Base-by-base conservation (phyloP, 169 alveolate genomes). In the Plasmodium cynomolgi region DNA sequence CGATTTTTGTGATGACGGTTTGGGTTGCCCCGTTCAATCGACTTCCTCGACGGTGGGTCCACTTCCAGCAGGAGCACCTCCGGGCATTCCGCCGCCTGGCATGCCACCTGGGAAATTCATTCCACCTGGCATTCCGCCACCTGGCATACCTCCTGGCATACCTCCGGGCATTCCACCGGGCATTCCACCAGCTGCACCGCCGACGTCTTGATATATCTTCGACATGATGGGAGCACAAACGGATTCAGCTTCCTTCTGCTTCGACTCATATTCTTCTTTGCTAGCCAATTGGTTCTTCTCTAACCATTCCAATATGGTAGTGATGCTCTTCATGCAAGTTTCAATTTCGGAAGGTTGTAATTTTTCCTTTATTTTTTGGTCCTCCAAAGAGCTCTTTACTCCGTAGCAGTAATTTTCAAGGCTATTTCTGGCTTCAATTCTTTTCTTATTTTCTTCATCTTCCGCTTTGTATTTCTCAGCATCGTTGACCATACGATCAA, bases 401-500 rank as follows among this genome's bases (percentile, higher is more conserved):
- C 98, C 97, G 97, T 98, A 98, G 96, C 98, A 97, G 93, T 98
- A 98, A 95, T 98, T 98, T 96, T 98, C 99, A 23, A 98, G 94
- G 39, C 97, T 97, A 95, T 99, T 98, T 97, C 97, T 98, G 62
- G 99, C 98, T 91, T 98, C 99, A 80, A 98, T 97, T 95, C 98
- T 97, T 81, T 91, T 92, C 93, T 97, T 97, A 68, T 98, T 97
- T 91, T 96, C 96, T 88, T 98, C 99, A 94, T 99, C 99, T 94
- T 98, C 98, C 77, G 97, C 99, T 95, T 97, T 97, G 97, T 96
- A 98, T 97, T 98, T 98, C 97, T 99, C 99, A 68, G 99, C 99
- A 84, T 99, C 99, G 71, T 96, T 97, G 58, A 99, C 99, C 98
- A 98, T 97, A 86, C 99, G 97, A 92, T 99, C 99, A 86, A 99